phyloP scores from a whole-genome alignment of 345 rosid genomes.

The Bruguiera gymnorhiza region DNA sequence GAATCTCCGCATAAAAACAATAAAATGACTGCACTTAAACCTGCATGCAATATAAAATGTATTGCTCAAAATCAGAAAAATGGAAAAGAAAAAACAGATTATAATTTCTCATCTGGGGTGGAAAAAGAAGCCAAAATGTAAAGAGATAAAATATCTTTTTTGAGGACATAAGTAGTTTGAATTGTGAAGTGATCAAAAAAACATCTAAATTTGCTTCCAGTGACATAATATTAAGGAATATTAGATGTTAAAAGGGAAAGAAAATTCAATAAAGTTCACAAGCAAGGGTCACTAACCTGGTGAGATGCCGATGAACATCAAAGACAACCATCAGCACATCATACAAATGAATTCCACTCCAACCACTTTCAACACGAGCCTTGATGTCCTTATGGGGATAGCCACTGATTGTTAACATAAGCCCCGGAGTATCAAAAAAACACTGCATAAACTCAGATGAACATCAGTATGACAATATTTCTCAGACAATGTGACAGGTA shows the following conservation, averaged over 20 bases:
- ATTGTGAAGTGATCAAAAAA: too few species aligned
- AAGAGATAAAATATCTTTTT: too few species aligned
- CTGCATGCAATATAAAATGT: neutral
- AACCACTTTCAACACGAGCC: conserved; percentile 75
- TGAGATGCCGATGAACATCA: conserved; percentile 87
- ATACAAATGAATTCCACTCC: conserved; percentile 73
- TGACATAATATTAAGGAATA: neutral
- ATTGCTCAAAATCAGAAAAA: neutral
- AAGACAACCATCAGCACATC: conserved; percentile 86
- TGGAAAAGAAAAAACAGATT: neutral
- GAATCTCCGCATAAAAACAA: neutral
- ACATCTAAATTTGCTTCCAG: neutral
- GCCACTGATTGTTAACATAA: conserved; percentile 60
- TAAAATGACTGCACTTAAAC: too few species aligned
- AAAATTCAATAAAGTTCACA: conserved; percentile 10
- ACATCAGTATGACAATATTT: conserved; percentile 3
- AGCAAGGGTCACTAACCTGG: conserved; percentile 46
- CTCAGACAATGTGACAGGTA: too few species aligned
- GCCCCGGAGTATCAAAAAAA: conserved; percentile 93
- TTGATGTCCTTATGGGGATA: conserved; percentile 71
- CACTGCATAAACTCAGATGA: conserved; percentile 45
- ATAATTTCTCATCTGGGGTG: neutral
- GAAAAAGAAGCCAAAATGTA: conserved; percentile 1
- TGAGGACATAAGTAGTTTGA: too few species aligned
- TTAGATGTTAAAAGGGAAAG: neutral